Percentiles rank a stretch among this genome's conserved stretches.
Conservation (phyloP, 2,329 filamentous ascomycete genomes). For the Colletotrichum sp. region DNA sequence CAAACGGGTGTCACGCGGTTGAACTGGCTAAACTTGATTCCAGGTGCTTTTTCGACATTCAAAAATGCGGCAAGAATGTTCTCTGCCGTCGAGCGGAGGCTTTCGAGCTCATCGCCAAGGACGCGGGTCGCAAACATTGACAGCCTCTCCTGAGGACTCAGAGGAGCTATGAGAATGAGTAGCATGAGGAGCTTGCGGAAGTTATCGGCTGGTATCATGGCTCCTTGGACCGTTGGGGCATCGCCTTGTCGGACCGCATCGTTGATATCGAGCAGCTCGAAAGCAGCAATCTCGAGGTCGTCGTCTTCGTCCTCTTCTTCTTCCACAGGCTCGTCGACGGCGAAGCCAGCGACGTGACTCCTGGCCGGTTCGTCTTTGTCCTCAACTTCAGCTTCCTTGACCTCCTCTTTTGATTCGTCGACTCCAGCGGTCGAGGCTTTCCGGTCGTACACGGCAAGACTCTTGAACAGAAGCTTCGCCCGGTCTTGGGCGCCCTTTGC, state of each 20-base stretch:
- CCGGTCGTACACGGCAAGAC: conserved; percentile 74
- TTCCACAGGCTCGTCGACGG: conserved; percentile 48
- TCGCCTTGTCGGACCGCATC: conserved; percentile 63
- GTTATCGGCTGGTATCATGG: conserved; percentile 76
- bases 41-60: conserved; percentile 66
- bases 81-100: conserved; percentile 66
- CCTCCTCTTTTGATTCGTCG: background rate
- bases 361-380: conserved; percentile 4
- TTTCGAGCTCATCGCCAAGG: conserved; percentile 58
- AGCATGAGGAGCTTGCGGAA: conserved; percentile 74
- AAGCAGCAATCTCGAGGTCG: conserved; percentile 70
- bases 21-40: conserved; percentile 67
- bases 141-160: conserved; percentile 68
- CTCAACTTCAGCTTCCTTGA: background rate
- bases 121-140: conserved; percentile 65
- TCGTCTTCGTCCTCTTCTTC: conserved; percentile 59
- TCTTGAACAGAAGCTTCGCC: conserved; percentile 71
- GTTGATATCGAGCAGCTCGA: conserved; percentile 70
- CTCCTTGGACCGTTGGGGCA: conserved; percentile 58
- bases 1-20: conserved; percentile 62
- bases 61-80: conserved; percentile 70
- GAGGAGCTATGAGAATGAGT: conserved; percentile 68
- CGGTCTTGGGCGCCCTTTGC: conserved; percentile 62
- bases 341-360: conserved; percentile 43
- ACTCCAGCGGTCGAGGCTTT: conserved; percentile 43